Percentiles rank a stretch among this genome's conserved stretches.
These are phyloP conservation scores for Trypanosoma cruzi DNA, from an alignment of 208 protist genomes.

Conservation along the genomic window DNA sequence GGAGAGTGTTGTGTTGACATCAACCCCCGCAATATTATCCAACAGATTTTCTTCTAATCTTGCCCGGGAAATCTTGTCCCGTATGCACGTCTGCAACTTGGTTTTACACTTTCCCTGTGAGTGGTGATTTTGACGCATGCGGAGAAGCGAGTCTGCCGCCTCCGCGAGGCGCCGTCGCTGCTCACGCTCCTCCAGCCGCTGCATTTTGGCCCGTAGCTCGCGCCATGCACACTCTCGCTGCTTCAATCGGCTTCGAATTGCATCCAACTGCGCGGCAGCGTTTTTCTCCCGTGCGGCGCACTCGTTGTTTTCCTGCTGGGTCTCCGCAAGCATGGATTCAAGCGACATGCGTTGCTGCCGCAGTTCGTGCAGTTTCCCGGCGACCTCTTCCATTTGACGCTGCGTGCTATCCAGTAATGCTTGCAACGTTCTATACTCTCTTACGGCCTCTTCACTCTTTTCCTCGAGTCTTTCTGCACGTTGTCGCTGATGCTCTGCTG, in stretches of 20 bases:
- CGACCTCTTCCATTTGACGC: constrained; percentile 5
- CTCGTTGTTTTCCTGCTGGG: neutral
- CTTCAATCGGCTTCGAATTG: neutral
- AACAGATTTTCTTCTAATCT: neutral
- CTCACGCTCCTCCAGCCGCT: constrained; percentile 11
- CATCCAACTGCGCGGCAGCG: neutral
- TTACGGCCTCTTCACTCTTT: neutral
- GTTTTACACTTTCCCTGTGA: neutral
- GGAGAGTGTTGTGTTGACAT: neutral
- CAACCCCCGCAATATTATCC: neutral
- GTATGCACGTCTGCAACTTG: neutral
- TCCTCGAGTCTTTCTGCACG: constrained; percentile 1
- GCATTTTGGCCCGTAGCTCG: constrained; percentile 2
- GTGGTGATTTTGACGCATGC: neutral
- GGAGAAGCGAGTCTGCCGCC: neutral
- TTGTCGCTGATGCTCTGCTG: constrained; percentile 3
- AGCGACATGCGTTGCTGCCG: constrained; percentile 3
- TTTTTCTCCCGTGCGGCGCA: constrained; percentile 1
- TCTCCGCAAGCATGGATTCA: constrained; percentile 3
- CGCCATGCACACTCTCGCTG: constrained; percentile 3
- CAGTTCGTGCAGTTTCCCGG: constrained; percentile 13
- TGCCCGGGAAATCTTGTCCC: neutral
- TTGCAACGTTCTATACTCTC: neutral
- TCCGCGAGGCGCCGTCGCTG: neutral
- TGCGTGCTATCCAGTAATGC: neutral